phyloP scores from a whole-genome alignment of 1,139 yeast genomes.

The Pichia norvegensis region DNA sequence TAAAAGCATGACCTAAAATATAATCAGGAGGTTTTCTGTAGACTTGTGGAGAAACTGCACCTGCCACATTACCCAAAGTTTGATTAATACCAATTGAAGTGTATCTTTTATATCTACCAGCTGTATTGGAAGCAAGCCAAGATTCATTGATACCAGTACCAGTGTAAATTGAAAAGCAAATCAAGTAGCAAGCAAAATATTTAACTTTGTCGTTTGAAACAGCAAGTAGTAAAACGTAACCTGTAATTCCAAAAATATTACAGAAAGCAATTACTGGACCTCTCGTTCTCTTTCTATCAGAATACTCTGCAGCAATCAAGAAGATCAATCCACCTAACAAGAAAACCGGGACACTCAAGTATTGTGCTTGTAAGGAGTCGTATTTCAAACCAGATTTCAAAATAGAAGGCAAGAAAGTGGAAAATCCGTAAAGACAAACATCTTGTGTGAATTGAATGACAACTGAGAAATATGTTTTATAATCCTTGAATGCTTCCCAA shows the following conservation, averaged over 20 bases:
- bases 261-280: constrained; percentile 8
- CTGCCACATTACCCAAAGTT: constrained; percentile 9
- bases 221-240: constrained; percentile 6
- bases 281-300: constrained; percentile 6
- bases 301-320: constrained; percentile 6
- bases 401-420: constrained; percentile 9
- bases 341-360: constrained; percentile 9
- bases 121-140: constrained; percentile 9
- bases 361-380: constrained; percentile 7
- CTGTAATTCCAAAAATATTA: constrained; percentile 8
- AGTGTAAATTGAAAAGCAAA: constrained; percentile 7
- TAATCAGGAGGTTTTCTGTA: constrained; percentile 7
- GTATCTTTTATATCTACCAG: constrained; percentile 8
- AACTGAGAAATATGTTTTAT: constrained; percentile 6
- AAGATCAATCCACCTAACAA: constrained; percentile 7
- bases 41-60: constrained; percentile 11
- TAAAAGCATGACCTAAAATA: constrained; percentile 9
- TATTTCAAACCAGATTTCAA: constrained; percentile 7
- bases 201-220: constrained; percentile 6
- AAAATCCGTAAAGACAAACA: constrained; percentile 10
- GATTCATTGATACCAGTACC: constrained; percentile 12
- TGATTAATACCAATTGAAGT: constrained; percentile 8
- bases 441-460: constrained; percentile 10
- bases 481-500: constrained; percentile 5
- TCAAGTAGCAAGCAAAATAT: constrained; percentile 9